A percentile compares a stretch with the other conserved stretches of the same genome.
Evolutionary conservation across 1,284 basidiomycete genomes (phyloP).

Genomic region (Cutaneotrichosporon cutaneum): DNA sequence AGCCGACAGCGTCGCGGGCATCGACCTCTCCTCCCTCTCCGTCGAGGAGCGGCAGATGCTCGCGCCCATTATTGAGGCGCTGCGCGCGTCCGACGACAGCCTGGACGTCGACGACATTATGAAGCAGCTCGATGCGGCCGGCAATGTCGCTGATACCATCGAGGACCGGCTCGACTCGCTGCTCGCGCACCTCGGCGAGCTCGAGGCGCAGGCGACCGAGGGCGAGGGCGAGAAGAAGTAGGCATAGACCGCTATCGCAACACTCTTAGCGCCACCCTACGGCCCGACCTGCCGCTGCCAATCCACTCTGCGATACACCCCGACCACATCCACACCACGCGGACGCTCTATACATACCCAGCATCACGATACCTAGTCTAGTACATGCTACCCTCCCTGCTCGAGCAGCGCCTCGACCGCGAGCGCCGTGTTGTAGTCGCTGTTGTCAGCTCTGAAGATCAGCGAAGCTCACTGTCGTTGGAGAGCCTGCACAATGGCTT

Average conservation of each 20-base stretch:
- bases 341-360: constrained; percentile 4
- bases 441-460: constrained; percentile 18
- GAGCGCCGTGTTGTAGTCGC: constrained; percentile 69
- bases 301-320: neutral
- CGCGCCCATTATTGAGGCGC: constrained; percentile 33
- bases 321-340: neutral
- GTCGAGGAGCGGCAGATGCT: constrained; percentile 29
- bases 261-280: neutral
- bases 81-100: constrained; percentile 27
- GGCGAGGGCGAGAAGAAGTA: constrained; percentile 39
- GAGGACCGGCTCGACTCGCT: constrained; percentile 49
- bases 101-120: constrained; percentile 40
- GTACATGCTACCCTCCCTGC: constrained; percentile 32
- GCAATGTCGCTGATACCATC: constrained; percentile 48
- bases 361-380: constrained; percentile 17
- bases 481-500: constrained; percentile 71
- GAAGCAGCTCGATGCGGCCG: constrained; percentile 49
- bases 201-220: constrained; percentile 44
- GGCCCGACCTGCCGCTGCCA: no score
- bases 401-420: constrained; percentile 71
- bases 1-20: constrained; percentile 14
- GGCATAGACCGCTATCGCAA: neutral
- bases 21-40: constrained; percentile 32
- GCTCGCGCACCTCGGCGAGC: constrained; percentile 39
- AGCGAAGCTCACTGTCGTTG: constrained; percentile 72